Conservation (phyloP, 2,329 filamentous ascomycete species). For the Davidsoniella virescens region DNA sequence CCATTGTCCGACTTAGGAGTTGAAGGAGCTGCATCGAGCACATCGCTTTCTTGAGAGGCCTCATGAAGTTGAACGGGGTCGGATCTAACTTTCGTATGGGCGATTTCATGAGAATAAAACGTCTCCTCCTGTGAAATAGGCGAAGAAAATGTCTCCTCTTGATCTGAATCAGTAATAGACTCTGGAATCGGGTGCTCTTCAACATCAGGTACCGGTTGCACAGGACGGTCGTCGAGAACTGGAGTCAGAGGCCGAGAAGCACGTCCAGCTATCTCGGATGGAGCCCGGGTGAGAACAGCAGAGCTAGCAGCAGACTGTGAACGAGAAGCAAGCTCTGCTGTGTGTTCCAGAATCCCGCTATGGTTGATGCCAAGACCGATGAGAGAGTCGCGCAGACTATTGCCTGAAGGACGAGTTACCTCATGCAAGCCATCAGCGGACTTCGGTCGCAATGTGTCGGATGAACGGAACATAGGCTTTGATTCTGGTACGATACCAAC, state of each 20-base stretch:
- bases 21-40: no score
- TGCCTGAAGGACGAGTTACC: neutral
- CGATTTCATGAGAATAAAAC: no score
- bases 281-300: neutral
- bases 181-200: neutral
- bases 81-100: no score
- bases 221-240: neutral
- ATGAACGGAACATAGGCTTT: no score
- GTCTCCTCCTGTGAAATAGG: neutral
- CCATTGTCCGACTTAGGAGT: no score
- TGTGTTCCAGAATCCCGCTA: neutral
- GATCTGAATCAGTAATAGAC: neutral
- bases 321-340: neutral
- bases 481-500: no score
- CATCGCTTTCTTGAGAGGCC: no score
- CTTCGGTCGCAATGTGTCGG: no score
- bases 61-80: no score
- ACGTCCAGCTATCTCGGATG: neutral
- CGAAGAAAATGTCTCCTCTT: neutral
- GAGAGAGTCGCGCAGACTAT: slow-evolving; percentile 13
- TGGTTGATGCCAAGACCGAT: slow-evolving; percentile 17
- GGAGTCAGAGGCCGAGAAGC: neutral
- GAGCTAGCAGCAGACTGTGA: neutral
- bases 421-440: no score
- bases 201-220: neutral